Percentiles rank a stretch among this genome's conserved stretches.
phyloP scores from a whole-genome alignment of 768 basidiomycete genomes.

The Tylopilus rubrobrunneus region DNA sequence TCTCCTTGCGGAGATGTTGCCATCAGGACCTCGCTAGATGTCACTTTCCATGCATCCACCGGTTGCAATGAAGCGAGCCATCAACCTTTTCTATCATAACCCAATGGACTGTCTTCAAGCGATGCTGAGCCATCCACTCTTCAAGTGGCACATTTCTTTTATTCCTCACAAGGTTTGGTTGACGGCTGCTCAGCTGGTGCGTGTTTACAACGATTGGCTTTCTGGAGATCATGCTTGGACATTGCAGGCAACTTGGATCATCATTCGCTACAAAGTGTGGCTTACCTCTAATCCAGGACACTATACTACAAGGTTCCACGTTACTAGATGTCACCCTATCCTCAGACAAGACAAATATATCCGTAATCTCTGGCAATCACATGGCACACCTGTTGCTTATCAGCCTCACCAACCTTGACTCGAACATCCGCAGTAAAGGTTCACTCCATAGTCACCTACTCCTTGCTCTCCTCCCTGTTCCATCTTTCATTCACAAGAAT shows the following conservation, averaged over 20 bases:
- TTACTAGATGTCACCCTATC: not conserved
- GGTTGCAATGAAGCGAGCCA: too few species aligned
- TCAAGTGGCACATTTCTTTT: not conserved
- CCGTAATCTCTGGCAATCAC: too few species aligned
- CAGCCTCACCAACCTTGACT: too few species aligned
- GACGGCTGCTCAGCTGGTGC: not conserved
- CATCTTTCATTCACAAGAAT: not conserved
- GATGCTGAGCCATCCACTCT: constrained; percentile 1
- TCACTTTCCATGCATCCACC: too few species aligned
- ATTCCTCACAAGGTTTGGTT: not conserved
- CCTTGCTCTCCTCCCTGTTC: too few species aligned
- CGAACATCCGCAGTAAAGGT: too few species aligned
- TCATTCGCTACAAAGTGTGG: not conserved
- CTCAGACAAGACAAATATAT: not conserved
- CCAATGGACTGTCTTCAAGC: not conserved
- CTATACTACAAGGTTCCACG: not conserved
- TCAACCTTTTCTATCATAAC: not conserved
- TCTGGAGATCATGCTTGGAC: not conserved
- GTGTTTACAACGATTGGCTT: not conserved
- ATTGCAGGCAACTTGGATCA: too few species aligned
- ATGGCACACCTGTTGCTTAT: too few species aligned
- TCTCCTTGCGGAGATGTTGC: too few species aligned
- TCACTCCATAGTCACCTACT: too few species aligned
- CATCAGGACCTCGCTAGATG: too few species aligned
- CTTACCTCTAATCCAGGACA: not conserved